A percentile compares a stretch with the other conserved stretches of the same genome.
These are phyloP conservation scores for Calycina herbarum DNA, from an alignment of 2,329 filamentous ascomycete species.

Conservation along the genomic window DNA sequence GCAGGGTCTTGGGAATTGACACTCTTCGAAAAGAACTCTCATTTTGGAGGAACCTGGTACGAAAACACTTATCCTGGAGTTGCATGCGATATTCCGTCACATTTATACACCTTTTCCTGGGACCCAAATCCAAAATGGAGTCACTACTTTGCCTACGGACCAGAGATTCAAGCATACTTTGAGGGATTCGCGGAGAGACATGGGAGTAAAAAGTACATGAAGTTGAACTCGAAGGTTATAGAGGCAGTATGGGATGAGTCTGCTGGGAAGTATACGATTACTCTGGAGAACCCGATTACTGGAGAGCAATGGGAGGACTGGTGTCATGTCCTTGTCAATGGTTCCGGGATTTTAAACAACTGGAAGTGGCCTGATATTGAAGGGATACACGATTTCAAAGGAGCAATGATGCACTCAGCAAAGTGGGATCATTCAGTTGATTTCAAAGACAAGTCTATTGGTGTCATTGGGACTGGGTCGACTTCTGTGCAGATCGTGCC, in stretches of 20 bases:
- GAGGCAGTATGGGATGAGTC: slow-evolving; percentile 49
- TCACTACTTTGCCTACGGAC: slow-evolving; percentile 56
- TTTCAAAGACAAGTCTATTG: slow-evolving; percentile 34
- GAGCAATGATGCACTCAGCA: slow-evolving; percentile 46
- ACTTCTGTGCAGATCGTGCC: slow-evolving; percentile 39
- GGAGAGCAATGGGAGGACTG: slow-evolving; percentile 38
- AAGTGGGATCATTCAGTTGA: slow-evolving; percentile 44
- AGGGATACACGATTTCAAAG: slow-evolving; percentile 46
- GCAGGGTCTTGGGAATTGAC: slow-evolving; percentile 39
- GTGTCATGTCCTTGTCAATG: slow-evolving; percentile 28
- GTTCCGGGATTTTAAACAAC: slow-evolving; percentile 25
- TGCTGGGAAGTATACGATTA: slow-evolving; percentile 49
- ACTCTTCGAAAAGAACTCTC: slow-evolving; percentile 48
- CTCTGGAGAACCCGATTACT: slow-evolving; percentile 43
- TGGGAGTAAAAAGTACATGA: slow-evolving; percentile 50
- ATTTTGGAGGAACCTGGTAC: slow-evolving; percentile 55
- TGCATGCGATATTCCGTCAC: slow-evolving; percentile 42
- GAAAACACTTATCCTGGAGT: slow-evolving; percentile 59
- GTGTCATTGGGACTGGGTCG: slow-evolving; percentile 41
- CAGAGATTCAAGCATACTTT: slow-evolving; percentile 55
- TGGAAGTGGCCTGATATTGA: slow-evolving; percentile 48
- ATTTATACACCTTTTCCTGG: slow-evolving; percentile 48
- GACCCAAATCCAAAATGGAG: slow-evolving; percentile 59
- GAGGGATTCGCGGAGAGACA: slow-evolving; percentile 48
- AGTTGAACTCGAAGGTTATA: slow-evolving; percentile 47